Evolutionary conservation across 345 rosid species (phyloP).

Genomic region (Salix exigua): DNA sequence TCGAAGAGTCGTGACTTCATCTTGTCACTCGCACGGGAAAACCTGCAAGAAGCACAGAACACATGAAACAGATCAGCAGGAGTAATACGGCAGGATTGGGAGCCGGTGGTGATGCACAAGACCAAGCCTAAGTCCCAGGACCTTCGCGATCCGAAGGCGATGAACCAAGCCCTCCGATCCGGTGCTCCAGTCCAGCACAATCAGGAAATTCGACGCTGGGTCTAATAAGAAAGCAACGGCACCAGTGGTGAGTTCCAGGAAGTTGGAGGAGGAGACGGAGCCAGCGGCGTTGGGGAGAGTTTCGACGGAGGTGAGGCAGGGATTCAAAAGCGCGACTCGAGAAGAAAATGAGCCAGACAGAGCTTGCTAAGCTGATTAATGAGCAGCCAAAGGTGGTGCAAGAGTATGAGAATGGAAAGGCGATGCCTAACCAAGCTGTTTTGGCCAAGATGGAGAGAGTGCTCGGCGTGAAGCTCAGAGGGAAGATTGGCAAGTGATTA

Average conservation of each 20-base stretch:
- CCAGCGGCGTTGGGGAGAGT: constrained; percentile 59
- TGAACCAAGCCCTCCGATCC: constrained; percentile 60
- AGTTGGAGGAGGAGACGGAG: constrained; percentile 64
- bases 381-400: constrained; percentile 78
- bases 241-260: constrained; percentile 44
- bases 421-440: constrained; percentile 63
- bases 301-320: constrained; percentile 54
- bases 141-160: constrained; percentile 62
- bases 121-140: constrained; percentile 51
- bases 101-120: constrained; percentile 71
- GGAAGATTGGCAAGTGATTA: constrained; percentile 28
- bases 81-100: constrained; percentile 71
- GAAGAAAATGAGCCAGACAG: constrained; percentile 80
- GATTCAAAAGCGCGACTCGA: constrained; percentile 62
- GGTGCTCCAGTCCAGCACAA: constrained; percentile 59
- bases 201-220: constrained; percentile 60
- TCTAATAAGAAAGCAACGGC: constrained; percentile 57
- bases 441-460: constrained; percentile 80
- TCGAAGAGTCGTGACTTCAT: no score
- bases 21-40: no score
- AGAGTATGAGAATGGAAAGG: constrained; percentile 87
- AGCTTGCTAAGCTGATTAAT: constrained; percentile 71
- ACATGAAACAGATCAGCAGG: constrained; percentile 60
- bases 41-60: no score
- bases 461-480: constrained; percentile 74